phyloP scores from a whole-genome alignment of 2,329 filamentous ascomycete species.

The Apiospora arundinis region DNA sequence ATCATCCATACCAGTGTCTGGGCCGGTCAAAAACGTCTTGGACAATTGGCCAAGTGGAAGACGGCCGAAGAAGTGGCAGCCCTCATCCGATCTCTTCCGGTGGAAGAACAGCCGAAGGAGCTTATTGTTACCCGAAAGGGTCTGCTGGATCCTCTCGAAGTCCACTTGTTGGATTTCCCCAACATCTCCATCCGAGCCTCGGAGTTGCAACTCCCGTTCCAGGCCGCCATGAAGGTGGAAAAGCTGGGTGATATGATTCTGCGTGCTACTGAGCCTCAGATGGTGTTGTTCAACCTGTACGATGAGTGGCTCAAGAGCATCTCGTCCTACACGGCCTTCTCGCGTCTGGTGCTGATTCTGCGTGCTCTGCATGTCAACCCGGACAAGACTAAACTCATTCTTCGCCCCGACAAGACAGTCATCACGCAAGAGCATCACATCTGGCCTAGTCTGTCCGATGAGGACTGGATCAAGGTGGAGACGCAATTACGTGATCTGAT shows the following conservation, averaged over 20 bases:
- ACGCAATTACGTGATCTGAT: constrained; percentile 94
- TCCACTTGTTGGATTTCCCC: constrained; percentile 96
- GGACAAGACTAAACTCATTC: constrained; percentile 95
- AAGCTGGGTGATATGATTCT: constrained; percentile 99
- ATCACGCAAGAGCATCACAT: constrained; percentile 99
- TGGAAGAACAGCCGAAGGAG: constrained; percentile 98
- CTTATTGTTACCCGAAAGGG: constrained; percentile 98
- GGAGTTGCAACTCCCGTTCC: constrained; percentile 96
- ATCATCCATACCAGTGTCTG: constrained; percentile 99
- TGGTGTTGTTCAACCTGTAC: constrained; percentile 99
- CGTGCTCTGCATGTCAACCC: constrained; percentile 96
- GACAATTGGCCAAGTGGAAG: constrained; percentile 99
- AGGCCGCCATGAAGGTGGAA: constrained; percentile 99
- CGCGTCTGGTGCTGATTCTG: constrained; percentile 88
- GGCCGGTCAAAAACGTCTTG: constrained; percentile 98
- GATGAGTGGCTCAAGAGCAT: constrained; percentile 99
- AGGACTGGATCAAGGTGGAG: constrained; percentile 99
- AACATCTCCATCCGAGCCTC: constrained; percentile 99
- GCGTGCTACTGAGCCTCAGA: constrained; percentile 97
- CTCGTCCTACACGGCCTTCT: constrained; percentile 98
- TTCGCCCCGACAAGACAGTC: constrained; percentile 96
- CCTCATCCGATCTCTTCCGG: constrained; percentile 90
- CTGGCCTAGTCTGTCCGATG: constrained; percentile 92
- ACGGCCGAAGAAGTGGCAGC: constrained; percentile 99
- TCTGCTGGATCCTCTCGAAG: constrained; percentile 93